Percentiles rank a stretch among this genome's conserved stretches.
These are phyloP conservation scores for Aspergillus sclerotioniger DNA, from an alignment of 495 filamentous ascomycete species.

Conservation along the genomic window DNA sequence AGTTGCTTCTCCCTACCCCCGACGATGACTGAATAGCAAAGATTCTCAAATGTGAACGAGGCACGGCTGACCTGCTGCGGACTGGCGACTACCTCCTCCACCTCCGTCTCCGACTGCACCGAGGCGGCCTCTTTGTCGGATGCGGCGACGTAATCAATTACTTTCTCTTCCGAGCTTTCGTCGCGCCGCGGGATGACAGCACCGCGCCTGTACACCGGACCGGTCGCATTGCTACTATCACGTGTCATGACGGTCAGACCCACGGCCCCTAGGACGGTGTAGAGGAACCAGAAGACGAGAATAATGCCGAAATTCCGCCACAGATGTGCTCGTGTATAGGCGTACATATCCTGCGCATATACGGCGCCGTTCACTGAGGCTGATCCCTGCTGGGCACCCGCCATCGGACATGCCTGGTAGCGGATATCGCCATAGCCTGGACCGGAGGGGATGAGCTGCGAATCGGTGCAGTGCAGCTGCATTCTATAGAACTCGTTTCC, in stretches of 20 bases:
- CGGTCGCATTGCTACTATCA: slow-evolving; percentile 67
- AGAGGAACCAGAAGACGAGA: slow-evolving; percentile 66
- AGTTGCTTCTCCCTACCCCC: slow-evolving; percentile 65
- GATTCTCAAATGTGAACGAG: slow-evolving; percentile 49
- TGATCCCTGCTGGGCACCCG: slow-evolving; percentile 63
- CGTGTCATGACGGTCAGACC: slow-evolving; percentile 77
- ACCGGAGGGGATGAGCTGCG: slow-evolving; percentile 64
- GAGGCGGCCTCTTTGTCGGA: slow-evolving; percentile 56
- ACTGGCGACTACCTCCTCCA: too few relatives aligned
- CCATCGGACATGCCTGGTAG: slow-evolving; percentile 72
- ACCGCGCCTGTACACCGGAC: slow-evolving; percentile 56
- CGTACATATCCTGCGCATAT: slow-evolving; percentile 63
- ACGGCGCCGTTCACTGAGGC: slow-evolving; percentile 54
- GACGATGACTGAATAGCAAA: slow-evolving; percentile 66
- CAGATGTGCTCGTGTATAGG: slow-evolving; percentile 57
- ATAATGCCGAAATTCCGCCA: slow-evolving; percentile 81
- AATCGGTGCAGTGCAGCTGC: slow-evolving; percentile 60
- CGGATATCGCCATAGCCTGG: slow-evolving; percentile 62
- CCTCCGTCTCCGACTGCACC: slow-evolving; percentile 14
- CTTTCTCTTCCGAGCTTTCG: slow-evolving; percentile 28
- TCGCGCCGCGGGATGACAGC: slow-evolving; percentile 44
- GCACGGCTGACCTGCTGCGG: slow-evolving; percentile 44
- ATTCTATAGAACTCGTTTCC: slow-evolving; percentile 73
- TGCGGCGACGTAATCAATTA: neutral
- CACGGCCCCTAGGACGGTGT: slow-evolving; percentile 67